Conservation (phyloP, 495 filamentous ascomycete species). For the Oidiodendron maius region DNA sequence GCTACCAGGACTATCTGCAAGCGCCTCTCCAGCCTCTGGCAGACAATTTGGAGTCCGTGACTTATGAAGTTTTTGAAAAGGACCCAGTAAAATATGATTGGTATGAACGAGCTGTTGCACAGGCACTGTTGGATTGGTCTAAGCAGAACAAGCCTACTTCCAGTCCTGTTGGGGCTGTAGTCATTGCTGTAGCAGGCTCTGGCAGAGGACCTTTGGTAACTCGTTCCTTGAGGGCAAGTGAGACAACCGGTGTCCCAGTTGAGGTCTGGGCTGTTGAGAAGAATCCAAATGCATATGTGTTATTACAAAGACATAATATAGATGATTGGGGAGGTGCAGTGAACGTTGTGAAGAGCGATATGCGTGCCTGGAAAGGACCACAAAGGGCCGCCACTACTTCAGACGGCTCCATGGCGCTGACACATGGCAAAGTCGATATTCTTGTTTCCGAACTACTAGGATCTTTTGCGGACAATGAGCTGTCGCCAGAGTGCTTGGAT, state of each 20-base stretch:
- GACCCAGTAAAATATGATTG: constrained; percentile 97
- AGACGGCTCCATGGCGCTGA: constrained; percentile 1
- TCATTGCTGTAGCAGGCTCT: constrained; percentile 88
- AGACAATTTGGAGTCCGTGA: constrained; percentile 93
- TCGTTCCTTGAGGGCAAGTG: constrained; percentile 72
- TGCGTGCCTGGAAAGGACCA: constrained; percentile 90
- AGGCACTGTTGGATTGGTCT: constrained; percentile 78
- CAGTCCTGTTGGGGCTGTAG: constrained; percentile 59
- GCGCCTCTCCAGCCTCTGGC: constrained; percentile 90
- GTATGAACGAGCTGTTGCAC: constrained; percentile 79
- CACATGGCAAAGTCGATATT: constrained; percentile 74
- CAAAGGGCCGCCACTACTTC: constrained; percentile 23
- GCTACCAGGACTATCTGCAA: constrained; percentile 93
- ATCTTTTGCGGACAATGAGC: constrained; percentile 87
- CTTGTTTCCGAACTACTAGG: constrained; percentile 89
- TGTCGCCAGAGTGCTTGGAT: constrained; percentile 85
- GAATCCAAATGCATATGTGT: constrained; percentile 94
- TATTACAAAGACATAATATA: constrained; percentile 81
- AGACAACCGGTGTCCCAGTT: constrained; percentile 67
- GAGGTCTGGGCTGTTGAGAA: constrained; percentile 93
- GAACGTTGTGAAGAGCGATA: constrained; percentile 88
- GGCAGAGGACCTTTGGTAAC: constrained; percentile 89
- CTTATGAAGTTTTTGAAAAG: constrained; percentile 98
- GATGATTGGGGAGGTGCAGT: constrained; percentile 68
- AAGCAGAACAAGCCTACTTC: constrained; percentile 65